These are phyloP conservation scores for Zangia roseola DNA, from an alignment of 768 basidiomycete species.

Conservation along the genomic window DNA sequence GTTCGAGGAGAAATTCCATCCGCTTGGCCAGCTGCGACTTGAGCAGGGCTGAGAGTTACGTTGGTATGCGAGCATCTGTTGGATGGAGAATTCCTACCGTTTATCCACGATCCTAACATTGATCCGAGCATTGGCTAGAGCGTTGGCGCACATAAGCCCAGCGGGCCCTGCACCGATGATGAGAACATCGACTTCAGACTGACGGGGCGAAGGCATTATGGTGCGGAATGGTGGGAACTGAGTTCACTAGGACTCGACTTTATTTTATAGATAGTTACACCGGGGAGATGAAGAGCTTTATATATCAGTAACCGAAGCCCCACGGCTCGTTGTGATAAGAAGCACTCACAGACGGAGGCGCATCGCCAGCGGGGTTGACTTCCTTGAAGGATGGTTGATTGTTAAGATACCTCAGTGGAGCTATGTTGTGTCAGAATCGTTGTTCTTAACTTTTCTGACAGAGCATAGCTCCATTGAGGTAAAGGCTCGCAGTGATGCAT, in stretches of 20 bases:
- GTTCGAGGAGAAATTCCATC: constrained; percentile 29
- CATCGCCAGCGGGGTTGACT: neutral
- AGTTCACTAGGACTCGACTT: neutral
- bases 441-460: no score
- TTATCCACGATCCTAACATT: constrained; percentile 41
- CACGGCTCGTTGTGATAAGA: neutral
- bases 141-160: constrained; percentile 45
- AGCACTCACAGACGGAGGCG: no score
- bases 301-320: neutral
- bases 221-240: neutral
- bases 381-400: neutral
- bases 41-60: constrained; percentile 6
- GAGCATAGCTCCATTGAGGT: neutral
- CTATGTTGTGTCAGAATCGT: no score
- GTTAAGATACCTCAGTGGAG: no score
- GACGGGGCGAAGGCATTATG: constrained; percentile 13
- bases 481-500: constrained; percentile 3
- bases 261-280: constrained; percentile 3
- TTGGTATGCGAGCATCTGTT: neutral
- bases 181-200: constrained; percentile 39
- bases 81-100: constrained; percentile 25
- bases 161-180: constrained; percentile 45
- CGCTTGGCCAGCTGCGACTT: constrained; percentile 27
- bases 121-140: constrained; percentile 35
- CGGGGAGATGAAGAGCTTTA: neutral